Conservation (phyloP, 2,329 filamentous ascomycete genomes). For the Paecilomyces formosus region DNA sequence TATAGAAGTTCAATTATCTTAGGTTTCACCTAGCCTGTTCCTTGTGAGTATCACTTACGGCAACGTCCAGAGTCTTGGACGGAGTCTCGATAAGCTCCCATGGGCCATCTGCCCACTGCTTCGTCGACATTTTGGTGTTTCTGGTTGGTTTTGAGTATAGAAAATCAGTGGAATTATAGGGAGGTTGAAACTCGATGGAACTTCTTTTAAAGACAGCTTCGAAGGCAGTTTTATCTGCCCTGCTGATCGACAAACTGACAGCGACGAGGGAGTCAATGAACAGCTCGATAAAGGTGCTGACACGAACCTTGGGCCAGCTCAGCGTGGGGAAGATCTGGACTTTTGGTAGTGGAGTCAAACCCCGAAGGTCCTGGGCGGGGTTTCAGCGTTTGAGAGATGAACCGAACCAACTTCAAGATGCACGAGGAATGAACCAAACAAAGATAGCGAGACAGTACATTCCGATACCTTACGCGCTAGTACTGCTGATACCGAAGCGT, state of each 20-base stretch:
- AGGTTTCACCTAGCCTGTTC: not conserved
- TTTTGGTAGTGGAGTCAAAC: slow-evolving; percentile 9
- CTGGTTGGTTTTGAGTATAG: not conserved
- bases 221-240: not conserved
- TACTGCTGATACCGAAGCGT: not conserved
- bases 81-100: slow-evolving; percentile 1
- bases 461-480: not conserved
- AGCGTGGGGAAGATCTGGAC: not conserved
- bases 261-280: not conserved
- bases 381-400: not conserved
- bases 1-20: not conserved
- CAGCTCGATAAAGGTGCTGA: not conserved
- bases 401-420: too few species aligned
- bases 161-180: not conserved
- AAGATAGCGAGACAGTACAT: not conserved
- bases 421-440: not conserved
- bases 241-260: not conserved
- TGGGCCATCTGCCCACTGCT: not conserved
- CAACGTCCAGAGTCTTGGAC: not conserved
- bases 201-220: not conserved
- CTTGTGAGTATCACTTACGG: not conserved
- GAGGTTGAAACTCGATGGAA: not conserved
- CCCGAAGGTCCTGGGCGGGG: not conserved
- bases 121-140: not conserved
- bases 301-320: not conserved